These are phyloP conservation scores for Balakata baccata DNA, from an alignment of 345 rosid species.

Conservation along the genomic window DNA sequence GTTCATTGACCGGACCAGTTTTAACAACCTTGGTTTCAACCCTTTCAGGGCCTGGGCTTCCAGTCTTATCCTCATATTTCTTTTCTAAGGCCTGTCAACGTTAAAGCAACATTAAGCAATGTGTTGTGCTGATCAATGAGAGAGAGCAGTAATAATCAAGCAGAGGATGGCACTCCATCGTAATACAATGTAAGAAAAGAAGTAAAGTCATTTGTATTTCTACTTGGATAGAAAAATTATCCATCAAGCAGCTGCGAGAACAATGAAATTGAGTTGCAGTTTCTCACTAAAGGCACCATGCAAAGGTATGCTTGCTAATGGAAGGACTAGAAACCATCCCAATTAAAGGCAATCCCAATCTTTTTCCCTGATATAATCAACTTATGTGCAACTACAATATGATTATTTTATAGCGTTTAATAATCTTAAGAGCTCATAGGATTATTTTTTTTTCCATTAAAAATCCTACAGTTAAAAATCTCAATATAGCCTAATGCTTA, in stretches of 20 bases:
- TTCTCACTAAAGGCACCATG: neutral
- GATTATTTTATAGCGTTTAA: neutral
- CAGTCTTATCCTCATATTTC: conserved; percentile 73
- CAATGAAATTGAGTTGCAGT: no score
- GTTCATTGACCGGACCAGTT: no score
- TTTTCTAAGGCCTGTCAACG: conserved; percentile 64
- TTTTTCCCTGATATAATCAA: neutral
- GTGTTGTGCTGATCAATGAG: neutral
- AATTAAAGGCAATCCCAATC: neutral
- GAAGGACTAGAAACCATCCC: neutral
- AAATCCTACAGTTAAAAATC: neutral
- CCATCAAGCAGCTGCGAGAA: neutral
- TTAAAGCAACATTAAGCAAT: conserved; percentile 19
- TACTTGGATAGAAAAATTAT: neutral
- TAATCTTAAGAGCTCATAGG: neutral
- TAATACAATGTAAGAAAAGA: neutral
- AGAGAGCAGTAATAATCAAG: neutral
- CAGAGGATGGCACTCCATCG: neutral
- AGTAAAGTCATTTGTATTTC: neutral
- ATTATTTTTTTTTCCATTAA: neutral
- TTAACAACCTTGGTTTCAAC: no score
- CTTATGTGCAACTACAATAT: neutral
- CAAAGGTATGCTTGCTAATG: neutral
- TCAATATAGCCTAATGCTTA: neutral
- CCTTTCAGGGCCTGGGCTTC: conserved; percentile 75